Conservation (phyloP, 805 yeast species). For the Metschnikowia lachancei region DNA sequence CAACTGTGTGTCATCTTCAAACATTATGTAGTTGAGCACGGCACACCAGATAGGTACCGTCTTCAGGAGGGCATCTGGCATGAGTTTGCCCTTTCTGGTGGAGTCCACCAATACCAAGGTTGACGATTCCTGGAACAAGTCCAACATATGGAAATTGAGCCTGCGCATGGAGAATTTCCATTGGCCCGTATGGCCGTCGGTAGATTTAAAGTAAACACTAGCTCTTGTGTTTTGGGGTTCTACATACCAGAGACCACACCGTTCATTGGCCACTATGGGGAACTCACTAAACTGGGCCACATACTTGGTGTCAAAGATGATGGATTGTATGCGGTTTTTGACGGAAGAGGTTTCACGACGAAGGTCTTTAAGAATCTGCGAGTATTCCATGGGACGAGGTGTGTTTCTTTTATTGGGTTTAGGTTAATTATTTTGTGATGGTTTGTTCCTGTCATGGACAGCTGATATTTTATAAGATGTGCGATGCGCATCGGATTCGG, state of each 20-base stretch:
- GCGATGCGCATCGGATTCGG: too few species aligned
- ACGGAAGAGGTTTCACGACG: slow-evolving; percentile 58
- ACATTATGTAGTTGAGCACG: slow-evolving; percentile 57
- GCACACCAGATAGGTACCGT: slow-evolving; percentile 93
- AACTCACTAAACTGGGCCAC: slow-evolving; percentile 19
- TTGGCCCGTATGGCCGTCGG: slow-evolving; percentile 83
- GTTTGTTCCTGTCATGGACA: too few species aligned
- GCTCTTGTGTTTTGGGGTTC: slow-evolving; percentile 41
- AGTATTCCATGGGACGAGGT: slow-evolving; percentile 14
- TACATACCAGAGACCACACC: slow-evolving; percentile 88
- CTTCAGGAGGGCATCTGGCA: slow-evolving; percentile 85
- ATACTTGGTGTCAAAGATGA: slow-evolving; percentile 16
- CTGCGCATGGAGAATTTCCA: slow-evolving; percentile 79
- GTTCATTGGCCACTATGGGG: slow-evolving; percentile 68
- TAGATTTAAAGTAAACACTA: slow-evolving; percentile 77
- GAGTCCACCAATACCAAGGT: slow-evolving; percentile 75
- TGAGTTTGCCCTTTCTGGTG: slow-evolving; percentile 76
- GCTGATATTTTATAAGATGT: too few species aligned
- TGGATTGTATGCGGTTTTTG: slow-evolving; percentile 68
- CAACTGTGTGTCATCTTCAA: slow-evolving; percentile 27
- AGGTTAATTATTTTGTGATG: too few species aligned
- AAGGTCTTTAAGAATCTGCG: slow-evolving; percentile 28
- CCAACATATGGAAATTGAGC: slow-evolving; percentile 68
- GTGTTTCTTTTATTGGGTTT: too few species aligned
- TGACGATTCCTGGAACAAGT: slow-evolving; percentile 36